Conservation (phyloP, 805 yeast species). For the Dipodascopsis uninucleata region DNA sequence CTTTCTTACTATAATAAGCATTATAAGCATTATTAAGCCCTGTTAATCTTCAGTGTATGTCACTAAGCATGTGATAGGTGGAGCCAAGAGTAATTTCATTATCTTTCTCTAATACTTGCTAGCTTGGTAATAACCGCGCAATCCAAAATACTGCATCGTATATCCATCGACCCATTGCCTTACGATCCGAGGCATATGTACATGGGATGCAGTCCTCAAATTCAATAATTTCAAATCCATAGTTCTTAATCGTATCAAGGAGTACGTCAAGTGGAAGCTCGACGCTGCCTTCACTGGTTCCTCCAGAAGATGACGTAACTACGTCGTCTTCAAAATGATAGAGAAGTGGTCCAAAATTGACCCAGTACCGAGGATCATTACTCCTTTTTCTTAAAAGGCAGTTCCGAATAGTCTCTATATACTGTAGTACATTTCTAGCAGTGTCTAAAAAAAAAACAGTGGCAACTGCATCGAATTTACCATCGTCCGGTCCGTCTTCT, state of each 20-base stretch:
- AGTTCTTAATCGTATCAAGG: conserved; percentile 44
- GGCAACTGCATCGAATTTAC: conserved; percentile 41
- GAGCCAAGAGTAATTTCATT: too few species aligned
- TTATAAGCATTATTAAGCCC: too few species aligned
- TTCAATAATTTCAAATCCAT: conserved; percentile 58
- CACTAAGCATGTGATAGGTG: too few species aligned
- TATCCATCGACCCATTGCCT: conserved; percentile 49
- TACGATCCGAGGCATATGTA: conserved; percentile 49
- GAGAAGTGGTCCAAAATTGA: conserved; percentile 87
- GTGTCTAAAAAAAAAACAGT: conserved; percentile 82
- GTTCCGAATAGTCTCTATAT: conserved; percentile 59
- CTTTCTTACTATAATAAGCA: too few species aligned
- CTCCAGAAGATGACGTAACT: neutral
- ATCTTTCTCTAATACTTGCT: too few species aligned
- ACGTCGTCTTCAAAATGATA: conserved; percentile 58
- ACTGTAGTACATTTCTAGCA: conserved; percentile 78
- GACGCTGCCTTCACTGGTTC: conserved; percentile 45
- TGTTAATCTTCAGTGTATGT: too few species aligned
- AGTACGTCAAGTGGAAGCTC: conserved; percentile 73
- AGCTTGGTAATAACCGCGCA: conserved; percentile 33
- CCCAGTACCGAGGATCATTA: conserved; percentile 52
- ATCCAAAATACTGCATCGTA: conserved; percentile 64
- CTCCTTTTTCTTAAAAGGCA: conserved; percentile 45
- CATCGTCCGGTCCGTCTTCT: conserved; percentile 8
- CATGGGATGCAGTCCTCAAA: conserved; percentile 39